Percentiles rank a stretch among this genome's conserved stretches.
Evolutionary conservation across 164 flowering plant genomes (phyloP).

Genomic region (grape (Vitis vinifera)): DNA sequence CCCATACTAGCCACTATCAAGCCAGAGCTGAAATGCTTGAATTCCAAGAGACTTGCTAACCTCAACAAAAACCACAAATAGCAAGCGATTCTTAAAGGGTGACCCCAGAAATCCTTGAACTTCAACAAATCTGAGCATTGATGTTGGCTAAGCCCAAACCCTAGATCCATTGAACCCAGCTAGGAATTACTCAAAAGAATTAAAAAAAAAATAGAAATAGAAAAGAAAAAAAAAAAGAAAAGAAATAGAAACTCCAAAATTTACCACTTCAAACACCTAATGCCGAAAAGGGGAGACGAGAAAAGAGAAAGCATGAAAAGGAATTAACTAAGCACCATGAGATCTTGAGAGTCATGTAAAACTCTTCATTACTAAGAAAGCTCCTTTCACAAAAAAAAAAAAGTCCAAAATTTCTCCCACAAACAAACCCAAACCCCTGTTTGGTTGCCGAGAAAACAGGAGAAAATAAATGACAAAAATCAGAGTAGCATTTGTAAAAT

Average conservation of each 20-base stretch:
- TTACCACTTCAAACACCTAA: not conserved
- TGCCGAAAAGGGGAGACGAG: not conserved
- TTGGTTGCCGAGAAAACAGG: conserved; percentile 1
- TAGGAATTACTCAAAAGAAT: not conserved
- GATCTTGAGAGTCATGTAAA: not conserved
- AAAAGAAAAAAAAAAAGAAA: too few species aligned
- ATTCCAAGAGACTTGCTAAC: not conserved
- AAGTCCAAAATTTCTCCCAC: not conserved
- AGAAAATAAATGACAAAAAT: not conserved
- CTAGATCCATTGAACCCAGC: conserved; percentile 8
- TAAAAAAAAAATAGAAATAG: too few species aligned
- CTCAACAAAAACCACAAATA: not conserved
- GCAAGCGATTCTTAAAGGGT: not conserved
- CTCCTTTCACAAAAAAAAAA: not conserved
- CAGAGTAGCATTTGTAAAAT: not conserved
- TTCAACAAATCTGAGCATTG: not conserved
- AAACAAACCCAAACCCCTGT: not conserved
- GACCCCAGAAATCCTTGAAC: not conserved
- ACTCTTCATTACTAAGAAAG: not conserved
- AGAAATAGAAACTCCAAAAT: not conserved
- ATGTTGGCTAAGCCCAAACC: not conserved
- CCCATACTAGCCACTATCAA: not conserved
- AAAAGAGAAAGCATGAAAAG: not conserved
- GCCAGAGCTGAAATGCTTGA: not conserved
- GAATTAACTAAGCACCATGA: not conserved